Conservation (phyloP, 805 yeast genomes). For the Tanozyma kutaoensis region DNA sequence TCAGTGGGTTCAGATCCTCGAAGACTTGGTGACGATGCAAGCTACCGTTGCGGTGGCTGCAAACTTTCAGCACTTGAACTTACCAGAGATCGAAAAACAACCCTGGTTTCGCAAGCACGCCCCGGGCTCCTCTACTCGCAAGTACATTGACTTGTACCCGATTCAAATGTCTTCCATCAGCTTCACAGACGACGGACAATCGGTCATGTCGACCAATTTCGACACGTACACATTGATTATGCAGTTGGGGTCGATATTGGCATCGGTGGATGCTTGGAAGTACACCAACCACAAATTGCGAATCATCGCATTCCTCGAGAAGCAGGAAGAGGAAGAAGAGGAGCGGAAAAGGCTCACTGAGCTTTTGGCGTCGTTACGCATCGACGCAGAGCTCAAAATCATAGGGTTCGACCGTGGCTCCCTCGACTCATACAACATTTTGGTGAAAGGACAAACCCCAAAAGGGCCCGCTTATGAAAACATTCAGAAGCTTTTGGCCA, state of each 20-base stretch:
- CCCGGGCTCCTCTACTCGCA: slow-evolving; percentile 10
- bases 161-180: slow-evolving; percentile 91
- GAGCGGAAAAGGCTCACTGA: slow-evolving; percentile 52
- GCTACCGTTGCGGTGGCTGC: slow-evolving; percentile 91
- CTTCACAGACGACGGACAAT: slow-evolving; percentile 49
- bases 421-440: slow-evolving; percentile 54
- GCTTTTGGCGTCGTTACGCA: slow-evolving; percentile 64
- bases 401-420: slow-evolving; percentile 48
- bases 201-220: slow-evolving; percentile 74
- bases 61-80: slow-evolving; percentile 36
- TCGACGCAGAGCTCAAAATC: slow-evolving; percentile 70
- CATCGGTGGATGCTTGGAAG: slow-evolving; percentile 92
- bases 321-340: slow-evolving; percentile 50
- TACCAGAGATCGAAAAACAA: neutral
- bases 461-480: slow-evolving; percentile 18
- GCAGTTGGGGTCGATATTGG: slow-evolving; percentile 85
- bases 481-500: slow-evolving; percentile 36
- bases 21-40: slow-evolving; percentile 78
- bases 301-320: slow-evolving; percentile 85
- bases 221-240: slow-evolving; percentile 91
- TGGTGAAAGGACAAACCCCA: slow-evolving; percentile 53
- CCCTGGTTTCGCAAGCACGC: slow-evolving; percentile 1
- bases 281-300: slow-evolving; percentile 52
- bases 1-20: slow-evolving; percentile 89
- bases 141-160: slow-evolving; percentile 82